These are phyloP conservation scores for Tulasnella sp. DNA, from an alignment of 768 basidiomycete genomes.

Conservation along the genomic window DNA sequence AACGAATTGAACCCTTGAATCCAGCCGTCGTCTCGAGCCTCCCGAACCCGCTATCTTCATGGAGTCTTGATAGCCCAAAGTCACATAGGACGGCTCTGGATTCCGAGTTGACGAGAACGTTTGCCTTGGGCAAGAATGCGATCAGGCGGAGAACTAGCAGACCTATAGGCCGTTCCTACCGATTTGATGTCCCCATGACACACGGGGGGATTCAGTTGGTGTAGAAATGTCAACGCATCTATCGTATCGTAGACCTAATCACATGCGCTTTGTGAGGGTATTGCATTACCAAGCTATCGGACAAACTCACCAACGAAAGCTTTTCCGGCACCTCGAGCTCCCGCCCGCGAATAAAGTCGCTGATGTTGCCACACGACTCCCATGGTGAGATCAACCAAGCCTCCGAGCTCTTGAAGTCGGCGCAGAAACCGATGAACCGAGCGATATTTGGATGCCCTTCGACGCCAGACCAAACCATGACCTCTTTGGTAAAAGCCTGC, in stretches of 20 bases:
- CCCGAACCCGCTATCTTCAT: not conserved
- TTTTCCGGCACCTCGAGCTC: not conserved
- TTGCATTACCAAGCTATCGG: too few species aligned
- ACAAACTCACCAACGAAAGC: not conserved
- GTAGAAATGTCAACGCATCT: not conserved
- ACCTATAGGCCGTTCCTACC: not conserved
- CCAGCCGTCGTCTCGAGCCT: not conserved
- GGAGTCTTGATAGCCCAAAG: not conserved
- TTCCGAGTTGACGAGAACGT: not conserved
- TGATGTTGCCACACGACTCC: not conserved
- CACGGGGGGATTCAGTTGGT: not conserved
- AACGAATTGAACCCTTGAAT: constrained; percentile 10
- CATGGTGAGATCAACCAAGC: not conserved
- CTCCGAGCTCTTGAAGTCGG: not conserved
- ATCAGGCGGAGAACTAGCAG: not conserved
- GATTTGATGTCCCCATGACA: not conserved
- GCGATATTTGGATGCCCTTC: not conserved
- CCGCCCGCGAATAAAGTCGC: not conserved
- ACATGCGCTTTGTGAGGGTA: too few species aligned
- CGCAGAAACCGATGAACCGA: not conserved
- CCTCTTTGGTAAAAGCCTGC: not conserved
- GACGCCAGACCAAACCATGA: not conserved
- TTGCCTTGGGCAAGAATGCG: not conserved
- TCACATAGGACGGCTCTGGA: constrained; percentile 3
- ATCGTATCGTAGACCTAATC: not conserved